Percentiles rank a stretch among this genome's conserved stretches.
These are phyloP conservation scores for Coniochaeta sp. DNA, from an alignment of 2,329 filamentous ascomycete species.

Conservation along the genomic window DNA sequence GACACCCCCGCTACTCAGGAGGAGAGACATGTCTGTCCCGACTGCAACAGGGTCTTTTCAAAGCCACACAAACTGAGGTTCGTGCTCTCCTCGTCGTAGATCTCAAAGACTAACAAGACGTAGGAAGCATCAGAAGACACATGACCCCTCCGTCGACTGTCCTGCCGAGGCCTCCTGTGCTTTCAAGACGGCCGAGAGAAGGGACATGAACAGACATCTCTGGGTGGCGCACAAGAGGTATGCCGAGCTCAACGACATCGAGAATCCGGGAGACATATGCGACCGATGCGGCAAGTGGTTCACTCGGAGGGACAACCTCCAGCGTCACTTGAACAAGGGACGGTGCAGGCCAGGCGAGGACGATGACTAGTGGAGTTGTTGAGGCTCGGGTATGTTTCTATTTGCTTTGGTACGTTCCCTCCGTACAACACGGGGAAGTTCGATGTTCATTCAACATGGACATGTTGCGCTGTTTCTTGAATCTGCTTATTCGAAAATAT, in stretches of 20 bases:
- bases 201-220: constrained; percentile 1
- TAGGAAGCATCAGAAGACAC: neutral
- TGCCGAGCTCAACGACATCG: neutral
- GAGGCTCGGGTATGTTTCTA: neutral
- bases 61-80: neutral
- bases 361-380: neutral
- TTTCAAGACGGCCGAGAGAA: neutral
- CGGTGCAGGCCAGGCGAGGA: neutral
- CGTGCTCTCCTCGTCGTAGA: neutral
- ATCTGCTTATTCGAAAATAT: no score
- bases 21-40: neutral
- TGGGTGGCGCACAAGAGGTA: neutral
- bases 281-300: neutral
- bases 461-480: neutral
- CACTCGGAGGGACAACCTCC: neutral
- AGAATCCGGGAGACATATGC: neutral
- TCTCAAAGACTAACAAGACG: neutral
- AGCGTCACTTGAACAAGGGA: neutral
- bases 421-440: neutral
- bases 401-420: neutral
- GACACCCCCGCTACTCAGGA: neutral
- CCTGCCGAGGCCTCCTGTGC: neutral
- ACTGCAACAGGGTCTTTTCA: neutral
- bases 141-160: neutral
- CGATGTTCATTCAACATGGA: no score